Evolutionary conservation across 1,139 yeast genomes (phyloP), one percentile per base, ranked within the genome.

Genomic region (Saccharomyces hybrid): DNA sequence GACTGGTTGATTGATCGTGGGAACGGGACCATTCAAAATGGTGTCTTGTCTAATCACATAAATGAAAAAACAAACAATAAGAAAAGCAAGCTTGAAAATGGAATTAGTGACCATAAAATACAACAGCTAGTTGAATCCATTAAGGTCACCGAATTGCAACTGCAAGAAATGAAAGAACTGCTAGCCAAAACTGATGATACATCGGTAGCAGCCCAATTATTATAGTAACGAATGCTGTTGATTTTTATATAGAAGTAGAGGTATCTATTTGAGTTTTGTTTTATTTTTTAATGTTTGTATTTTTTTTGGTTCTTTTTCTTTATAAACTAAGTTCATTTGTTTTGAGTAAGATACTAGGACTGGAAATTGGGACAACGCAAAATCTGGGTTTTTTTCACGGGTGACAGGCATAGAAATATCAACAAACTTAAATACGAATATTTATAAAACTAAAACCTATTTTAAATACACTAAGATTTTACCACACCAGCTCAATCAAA

Each of bases 1-100:
- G 78, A 81, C 52, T 90, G 97, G 97, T 78, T 89, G 48, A 81
- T 82, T 54, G 79, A 79, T 49, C 77, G 87, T 52, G 77, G 77
- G 7, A 56, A 61, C 51, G 71, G 66, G 4, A 64, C 68, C 34
- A 19, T 38, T 54, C 51, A 26, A 56, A 54, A 53, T 56, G 55
- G 27, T 50, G 51, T 47, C 53, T 59, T 24, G 56, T 58, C 49
- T 55, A 55, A 38, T 50, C 55, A 41, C 51, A 55, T 19, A 42
- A 44, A 9, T 42, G 47, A 55, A 29, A 51, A n/a, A 27, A 48
- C 38, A 19, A 48, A 55, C n/a, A 52, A 46, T 19, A 48, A 49
- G 9, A 24, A 47, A 12, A 28, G 44, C 42, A 51, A 48, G 11
- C 47, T 52, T 11, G 58, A 55, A 51, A 51, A 55, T 16, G 52